Base-by-base conservation (phyloP, 768 basidiomycete species). In the Naganishia onofrii region DNA sequence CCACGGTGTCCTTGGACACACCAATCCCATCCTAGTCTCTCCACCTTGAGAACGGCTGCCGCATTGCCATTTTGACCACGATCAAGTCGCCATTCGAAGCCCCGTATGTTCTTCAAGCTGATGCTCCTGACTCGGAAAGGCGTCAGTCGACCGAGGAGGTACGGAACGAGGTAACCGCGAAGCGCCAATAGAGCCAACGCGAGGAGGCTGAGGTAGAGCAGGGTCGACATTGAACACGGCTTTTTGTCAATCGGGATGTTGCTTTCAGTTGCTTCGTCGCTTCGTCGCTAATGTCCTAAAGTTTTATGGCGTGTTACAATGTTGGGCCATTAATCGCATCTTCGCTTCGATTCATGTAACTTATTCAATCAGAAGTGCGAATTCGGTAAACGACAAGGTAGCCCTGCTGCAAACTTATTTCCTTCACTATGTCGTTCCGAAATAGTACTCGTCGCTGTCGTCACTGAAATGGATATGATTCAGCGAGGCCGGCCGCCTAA, bases 11-110 rank as follows among this genome's bases (percentile, higher is more conserved):
- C 28, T 34, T 52, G 42, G 21, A 38, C 34, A 28, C 76, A 75
- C 74, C 73, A 74, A 7, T 58, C 58, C 74, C 72, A 76, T 28
- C 69, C 69, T 8, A 69, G 67, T 26, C 73, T 57, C 57, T 77
- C 76, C 9, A 77, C 53, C 63, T 71, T 54, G n/a, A 78, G 31
- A 9, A 71, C 72, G 7, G 75, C 75, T 32, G 71, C 38, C 13
- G 74, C 66, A 7, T 66, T 65, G 38, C 48, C 23, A 19, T 29
- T 31, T 5, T 15, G 29, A n/a, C 71, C 17, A 5, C 58, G 13
- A 26, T 48, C 51, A 2, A 54, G 36, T 9, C 73, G 51, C 76
- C 77, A 79, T 74, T 80, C 79, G 23, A 80, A 34, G 0, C 74
- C 78, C 21, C 73, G 52, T 10, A 73, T 72, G 28, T 65, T 55